Evolutionary conservation across 192 early-diverging fungal genomes (phyloP).

Genomic region (Rhizophagus clarus): DNA sequence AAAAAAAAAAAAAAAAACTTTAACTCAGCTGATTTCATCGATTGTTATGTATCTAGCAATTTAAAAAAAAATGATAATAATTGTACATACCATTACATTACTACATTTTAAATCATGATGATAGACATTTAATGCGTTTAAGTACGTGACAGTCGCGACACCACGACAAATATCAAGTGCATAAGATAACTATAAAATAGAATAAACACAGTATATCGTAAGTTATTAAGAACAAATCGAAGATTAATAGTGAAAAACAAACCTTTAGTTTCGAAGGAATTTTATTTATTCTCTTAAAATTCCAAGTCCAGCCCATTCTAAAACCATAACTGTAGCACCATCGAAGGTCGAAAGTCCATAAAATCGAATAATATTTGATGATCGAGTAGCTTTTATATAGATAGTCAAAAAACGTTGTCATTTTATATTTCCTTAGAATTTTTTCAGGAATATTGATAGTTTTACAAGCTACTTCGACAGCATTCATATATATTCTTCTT

Average conservation of each 20-base stretch:
- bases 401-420: neutral
- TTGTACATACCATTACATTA: conserved; percentile 20
- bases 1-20: neutral
- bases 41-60: too few species aligned
- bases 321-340: neutral
- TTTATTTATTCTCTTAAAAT: neutral
- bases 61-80: too few species aligned
- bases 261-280: conserved; percentile 3
- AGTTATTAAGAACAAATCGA: neutral
- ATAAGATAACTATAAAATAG: neutral
- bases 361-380: conserved; percentile 15
- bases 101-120: conserved; percentile 29
- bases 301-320: conserved; percentile 27
- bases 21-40: neutral
- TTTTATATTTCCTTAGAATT: neutral
- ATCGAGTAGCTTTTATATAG: neutral
- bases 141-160: conserved; percentile 3
- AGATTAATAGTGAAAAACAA: neutral
- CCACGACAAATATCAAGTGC: conserved; percentile 29
- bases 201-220: neutral
- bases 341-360: conserved; percentile 1
- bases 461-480: conserved; percentile 1
- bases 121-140: neutral
- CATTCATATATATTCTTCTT: neutral
- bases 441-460: neutral